Evolutionary conservation across 108 stramenopile genomes (phyloP).

Genomic region (Cyclotella sp.): DNA sequence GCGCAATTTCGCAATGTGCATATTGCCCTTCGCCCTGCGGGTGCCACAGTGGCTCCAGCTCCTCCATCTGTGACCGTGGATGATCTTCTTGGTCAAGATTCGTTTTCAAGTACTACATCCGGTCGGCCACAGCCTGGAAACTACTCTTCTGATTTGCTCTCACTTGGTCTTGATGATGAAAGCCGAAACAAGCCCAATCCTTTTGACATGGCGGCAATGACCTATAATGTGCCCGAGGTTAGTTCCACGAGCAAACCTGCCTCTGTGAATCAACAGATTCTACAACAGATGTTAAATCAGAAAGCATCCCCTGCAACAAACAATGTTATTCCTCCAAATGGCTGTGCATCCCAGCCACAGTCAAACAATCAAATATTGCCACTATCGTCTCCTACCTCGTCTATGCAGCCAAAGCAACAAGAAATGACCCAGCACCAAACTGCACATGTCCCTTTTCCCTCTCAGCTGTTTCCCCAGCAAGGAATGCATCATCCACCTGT

Average conservation of each 20-base stretch:
- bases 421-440: conserved; percentile 7
- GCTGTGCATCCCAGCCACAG: background rate
- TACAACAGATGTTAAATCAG: conserved; percentile 1
- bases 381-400: background rate
- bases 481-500: background rate
- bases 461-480: background rate
- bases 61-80: conserved; percentile 16
- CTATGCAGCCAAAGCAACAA: conserved; percentile 7
- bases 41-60: conserved; percentile 43
- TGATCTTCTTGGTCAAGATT: conserved; percentile 36
- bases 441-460: background rate
- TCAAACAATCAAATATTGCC: background rate
- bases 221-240: background rate
- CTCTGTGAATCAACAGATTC: background rate
- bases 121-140: conserved; percentile 3
- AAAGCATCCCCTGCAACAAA: background rate
- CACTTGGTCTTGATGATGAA: conserved; percentile 15
- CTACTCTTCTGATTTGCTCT: conserved; percentile 35
- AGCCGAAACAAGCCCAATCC: background rate
- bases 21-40: conserved; percentile 39
- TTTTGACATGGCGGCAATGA: conserved; percentile 34
- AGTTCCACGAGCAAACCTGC: background rate
- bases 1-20: conserved; percentile 38
- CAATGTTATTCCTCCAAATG: background rate
- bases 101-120: background rate